A percentile compares a stretch with the other conserved stretches of the same genome.
Evolutionary conservation across 352 stramenopile species (phyloP).

Genomic region (Globisporangium barbulae): DNA sequence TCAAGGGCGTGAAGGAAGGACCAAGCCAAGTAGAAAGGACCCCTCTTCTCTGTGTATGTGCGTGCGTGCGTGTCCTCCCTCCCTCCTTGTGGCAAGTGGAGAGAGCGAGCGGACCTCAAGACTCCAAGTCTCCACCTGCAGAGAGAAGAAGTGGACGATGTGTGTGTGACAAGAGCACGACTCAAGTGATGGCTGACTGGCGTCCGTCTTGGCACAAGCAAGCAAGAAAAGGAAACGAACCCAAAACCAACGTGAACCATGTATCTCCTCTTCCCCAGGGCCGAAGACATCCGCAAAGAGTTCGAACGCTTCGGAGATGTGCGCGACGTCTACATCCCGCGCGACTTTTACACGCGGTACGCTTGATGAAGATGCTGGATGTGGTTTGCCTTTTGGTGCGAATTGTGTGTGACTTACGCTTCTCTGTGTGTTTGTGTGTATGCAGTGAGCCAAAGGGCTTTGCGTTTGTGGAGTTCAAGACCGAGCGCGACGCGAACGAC

Average conservation of each 20-base stretch:
- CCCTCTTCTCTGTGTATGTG: background rate
- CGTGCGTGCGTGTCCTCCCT: background rate
- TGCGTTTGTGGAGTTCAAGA: constrained; percentile 95
- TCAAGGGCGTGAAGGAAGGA: background rate
- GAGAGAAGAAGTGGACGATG: constrained; percentile 3
- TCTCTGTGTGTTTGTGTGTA: background rate
- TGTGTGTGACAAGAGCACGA: constrained; percentile 5
- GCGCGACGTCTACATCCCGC: constrained; percentile 95
- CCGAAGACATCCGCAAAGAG: constrained; percentile 89
- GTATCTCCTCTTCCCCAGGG: constrained; percentile 28
- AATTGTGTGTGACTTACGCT: background rate
- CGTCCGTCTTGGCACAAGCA: background rate
- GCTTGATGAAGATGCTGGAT: background rate
- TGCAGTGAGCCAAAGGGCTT: constrained; percentile 92
- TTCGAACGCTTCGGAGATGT: constrained; percentile 94
- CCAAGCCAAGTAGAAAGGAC: constrained; percentile 9
- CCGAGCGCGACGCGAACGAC: constrained; percentile 88
- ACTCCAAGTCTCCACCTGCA: constrained; percentile 9
- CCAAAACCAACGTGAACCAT: constrained; percentile 10
- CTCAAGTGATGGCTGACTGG: background rate
- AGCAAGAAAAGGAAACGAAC: background rate
- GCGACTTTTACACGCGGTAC: constrained; percentile 92
- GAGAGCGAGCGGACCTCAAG: constrained; percentile 5
- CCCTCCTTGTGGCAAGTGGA: background rate
- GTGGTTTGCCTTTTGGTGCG: background rate